Evolutionary conservation across 495 filamentous ascomycete species (phyloP).

Genomic region (Pyrenopolyporus hunteri): DNA sequence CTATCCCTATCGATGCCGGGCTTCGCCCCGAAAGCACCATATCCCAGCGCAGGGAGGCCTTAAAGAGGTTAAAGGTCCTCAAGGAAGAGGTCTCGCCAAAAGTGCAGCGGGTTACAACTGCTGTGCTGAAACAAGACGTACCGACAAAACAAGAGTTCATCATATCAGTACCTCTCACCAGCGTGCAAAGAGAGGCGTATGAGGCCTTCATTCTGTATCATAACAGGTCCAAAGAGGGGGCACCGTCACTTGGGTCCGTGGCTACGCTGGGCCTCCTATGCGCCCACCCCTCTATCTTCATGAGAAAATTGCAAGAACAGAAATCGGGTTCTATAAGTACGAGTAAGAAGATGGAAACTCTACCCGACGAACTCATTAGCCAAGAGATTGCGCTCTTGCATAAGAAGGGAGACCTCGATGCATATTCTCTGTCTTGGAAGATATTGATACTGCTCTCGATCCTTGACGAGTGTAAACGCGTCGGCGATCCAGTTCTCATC

Average conservation of each 20-base stretch:
- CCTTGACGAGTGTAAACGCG: conserved; percentile 61
- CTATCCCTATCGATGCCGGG: conserved; percentile 74
- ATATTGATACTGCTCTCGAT: conserved; percentile 69
- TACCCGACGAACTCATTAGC: conserved; percentile 45
- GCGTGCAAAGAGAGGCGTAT: conserved; percentile 70
- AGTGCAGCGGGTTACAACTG: conserved; percentile 74
- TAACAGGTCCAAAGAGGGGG: conserved; percentile 40
- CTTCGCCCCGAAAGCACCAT: conserved; percentile 66
- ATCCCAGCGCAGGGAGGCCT: conserved; percentile 58
- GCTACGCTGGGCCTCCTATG: conserved; percentile 68
- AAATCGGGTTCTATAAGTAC: conserved; percentile 29
- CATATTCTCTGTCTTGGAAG: conserved; percentile 64
- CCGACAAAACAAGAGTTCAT: conserved; percentile 82
- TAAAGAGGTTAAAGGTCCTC: conserved; percentile 72
- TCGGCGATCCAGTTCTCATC: conserved; percentile 75
- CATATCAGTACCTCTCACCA: conserved; percentile 71
- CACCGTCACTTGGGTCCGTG: conserved; percentile 57
- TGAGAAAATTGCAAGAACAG: conserved; percentile 55
- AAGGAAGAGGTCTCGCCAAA: conserved; percentile 77
- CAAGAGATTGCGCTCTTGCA: conserved; percentile 38
- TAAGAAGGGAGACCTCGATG: conserved; percentile 37
- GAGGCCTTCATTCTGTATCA: conserved; percentile 58
- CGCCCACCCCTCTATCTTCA: conserved; percentile 75
- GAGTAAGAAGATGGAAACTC: conserved; percentile 22
- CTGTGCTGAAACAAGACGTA: conserved; percentile 66